These are phyloP conservation scores for Ceratocystis colombiana DNA, from an alignment of 2,329 filamentous ascomycete species.

Conservation along the genomic window DNA sequence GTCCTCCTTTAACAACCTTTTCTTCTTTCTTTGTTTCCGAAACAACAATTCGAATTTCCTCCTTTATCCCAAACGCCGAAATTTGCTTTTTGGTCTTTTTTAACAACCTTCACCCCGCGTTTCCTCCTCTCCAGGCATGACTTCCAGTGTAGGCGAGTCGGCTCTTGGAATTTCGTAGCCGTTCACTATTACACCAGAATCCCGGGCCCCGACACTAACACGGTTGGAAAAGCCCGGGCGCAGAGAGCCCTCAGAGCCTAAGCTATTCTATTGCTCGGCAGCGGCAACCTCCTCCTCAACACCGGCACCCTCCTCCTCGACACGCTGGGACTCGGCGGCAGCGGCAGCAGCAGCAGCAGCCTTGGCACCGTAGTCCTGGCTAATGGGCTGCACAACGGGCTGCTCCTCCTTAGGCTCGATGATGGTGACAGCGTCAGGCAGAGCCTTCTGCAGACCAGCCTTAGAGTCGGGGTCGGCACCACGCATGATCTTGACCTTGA, in stretches of 20 bases:
- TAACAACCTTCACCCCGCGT: conserved; percentile 9
- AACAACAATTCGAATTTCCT: conserved; percentile 10
- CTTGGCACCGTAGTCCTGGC: conserved; percentile 99
- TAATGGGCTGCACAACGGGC: conserved; percentile 85
- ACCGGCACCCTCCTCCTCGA: conserved; percentile 45
- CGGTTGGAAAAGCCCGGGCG: conserved; percentile 24
- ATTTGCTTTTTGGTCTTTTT: conserved; percentile 17
- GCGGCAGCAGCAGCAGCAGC: conserved; percentile 52
- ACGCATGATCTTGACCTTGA: conserved; percentile 99
- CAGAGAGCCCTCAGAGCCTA: conserved; percentile 25
- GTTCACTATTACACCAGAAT: conserved; percentile 17
- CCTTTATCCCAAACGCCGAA: conserved; percentile 19
- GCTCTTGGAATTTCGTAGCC: conserved; percentile 19
- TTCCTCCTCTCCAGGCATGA: conserved; percentile 18
- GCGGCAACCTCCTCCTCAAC: conserved; percentile 43
- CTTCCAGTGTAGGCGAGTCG: conserved; percentile 21
- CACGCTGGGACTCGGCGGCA: conserved; percentile 43
- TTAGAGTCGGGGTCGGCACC: conserved; percentile 99
- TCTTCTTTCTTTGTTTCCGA: conserved; percentile 11
- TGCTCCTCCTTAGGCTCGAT: conserved; percentile 99
- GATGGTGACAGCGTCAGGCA: conserved; percentile 97
- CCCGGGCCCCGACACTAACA: conserved; percentile 23
- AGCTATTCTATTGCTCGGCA: conserved; percentile 35
- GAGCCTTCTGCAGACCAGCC: conserved; percentile 90
- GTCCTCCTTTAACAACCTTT: too few relatives aligned